Conservation (phyloP, 805 yeast species). For the Yamadazyma olivae region DNA sequence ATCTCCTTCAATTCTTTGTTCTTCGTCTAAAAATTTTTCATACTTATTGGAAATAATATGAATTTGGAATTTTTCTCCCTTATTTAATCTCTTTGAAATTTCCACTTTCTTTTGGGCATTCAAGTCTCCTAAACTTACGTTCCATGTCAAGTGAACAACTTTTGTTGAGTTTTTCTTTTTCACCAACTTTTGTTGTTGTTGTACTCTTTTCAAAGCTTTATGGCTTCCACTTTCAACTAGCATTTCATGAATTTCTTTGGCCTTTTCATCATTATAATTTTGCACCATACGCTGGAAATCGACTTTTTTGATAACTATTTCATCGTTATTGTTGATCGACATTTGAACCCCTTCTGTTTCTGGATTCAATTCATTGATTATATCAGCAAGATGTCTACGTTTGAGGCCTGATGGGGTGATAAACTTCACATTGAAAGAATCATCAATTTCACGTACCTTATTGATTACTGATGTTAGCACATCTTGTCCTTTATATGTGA, state of each 20-base stretch:
- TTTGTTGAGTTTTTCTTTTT: slow-evolving; percentile 36
- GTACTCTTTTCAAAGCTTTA: slow-evolving; percentile 25
- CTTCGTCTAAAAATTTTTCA: slow-evolving; percentile 1
- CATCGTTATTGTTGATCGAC: slow-evolving; percentile 5
- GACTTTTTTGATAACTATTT: slow-evolving; percentile 18
- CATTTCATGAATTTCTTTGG: slow-evolving; percentile 26
- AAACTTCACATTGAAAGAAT: slow-evolving; percentile 23
- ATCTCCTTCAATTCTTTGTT: slow-evolving; percentile 3
- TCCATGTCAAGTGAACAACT: slow-evolving; percentile 32
- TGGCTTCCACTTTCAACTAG: slow-evolving; percentile 32
- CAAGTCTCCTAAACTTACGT: slow-evolving; percentile 37
- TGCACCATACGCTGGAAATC: slow-evolving; percentile 30
- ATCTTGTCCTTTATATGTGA: slow-evolving; percentile 21
- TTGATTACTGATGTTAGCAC: slow-evolving; percentile 25
- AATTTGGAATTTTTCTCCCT: slow-evolving; percentile 28
- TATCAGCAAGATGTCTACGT: slow-evolving; percentile 24
- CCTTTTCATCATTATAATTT: slow-evolving; percentile 27
- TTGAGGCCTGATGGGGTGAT: slow-evolving; percentile 24
- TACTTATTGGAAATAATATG: slow-evolving; percentile 19
- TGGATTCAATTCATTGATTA: slow-evolving; percentile 26
- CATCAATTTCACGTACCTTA: slow-evolving; percentile 16
- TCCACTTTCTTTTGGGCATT: slow-evolving; percentile 35
- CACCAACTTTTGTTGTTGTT: slow-evolving; percentile 27
- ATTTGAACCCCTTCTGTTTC: slow-evolving; percentile 11
- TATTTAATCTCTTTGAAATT: slow-evolving; percentile 26